phyloP scores from a whole-genome alignment of 1,139 yeast genomes.

The Ogataea hybrid region DNA sequence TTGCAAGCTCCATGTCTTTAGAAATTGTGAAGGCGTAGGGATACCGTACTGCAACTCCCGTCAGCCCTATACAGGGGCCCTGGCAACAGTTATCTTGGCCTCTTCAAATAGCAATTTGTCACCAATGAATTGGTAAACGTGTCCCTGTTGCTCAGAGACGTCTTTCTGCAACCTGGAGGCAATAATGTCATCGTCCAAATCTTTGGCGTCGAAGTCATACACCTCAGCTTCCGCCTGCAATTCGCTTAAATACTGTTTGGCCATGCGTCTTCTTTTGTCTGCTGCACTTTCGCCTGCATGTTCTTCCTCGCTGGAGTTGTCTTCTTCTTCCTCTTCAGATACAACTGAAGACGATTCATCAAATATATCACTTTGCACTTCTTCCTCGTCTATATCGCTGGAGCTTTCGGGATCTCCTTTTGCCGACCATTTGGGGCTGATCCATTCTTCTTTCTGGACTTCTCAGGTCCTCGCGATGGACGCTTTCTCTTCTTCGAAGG shows the following conservation, averaged over 20 bases:
- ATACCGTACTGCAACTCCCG: constrained; percentile 49
- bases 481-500: constrained; percentile 52
- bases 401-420: constrained; percentile 14
- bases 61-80: constrained; percentile 59
- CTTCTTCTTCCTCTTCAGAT: constrained; percentile 38
- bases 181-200: constrained; percentile 82
- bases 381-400: constrained; percentile 40
- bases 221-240: constrained; percentile 55
- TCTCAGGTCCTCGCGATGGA: constrained; percentile 20
- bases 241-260: constrained; percentile 87
- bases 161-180: constrained; percentile 80
- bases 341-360: constrained; percentile 36
- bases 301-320: constrained; percentile 65
- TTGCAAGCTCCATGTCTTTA: constrained; percentile 76
- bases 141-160: constrained; percentile 87
- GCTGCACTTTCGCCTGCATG: constrained; percentile 79
- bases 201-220: constrained; percentile 84
- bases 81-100: constrained; percentile 39
- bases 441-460: constrained; percentile 17
- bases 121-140: constrained; percentile 67
- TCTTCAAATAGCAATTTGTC: constrained; percentile 46
- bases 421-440: constrained; percentile 6
- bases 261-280: constrained; percentile 90
- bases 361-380: constrained; percentile 38
- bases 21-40: constrained; percentile 79